These are phyloP conservation scores for Boletellus dicymbophilus DNA, from an alignment of 1,284 basidiomycete species.

Conservation along the genomic window DNA sequence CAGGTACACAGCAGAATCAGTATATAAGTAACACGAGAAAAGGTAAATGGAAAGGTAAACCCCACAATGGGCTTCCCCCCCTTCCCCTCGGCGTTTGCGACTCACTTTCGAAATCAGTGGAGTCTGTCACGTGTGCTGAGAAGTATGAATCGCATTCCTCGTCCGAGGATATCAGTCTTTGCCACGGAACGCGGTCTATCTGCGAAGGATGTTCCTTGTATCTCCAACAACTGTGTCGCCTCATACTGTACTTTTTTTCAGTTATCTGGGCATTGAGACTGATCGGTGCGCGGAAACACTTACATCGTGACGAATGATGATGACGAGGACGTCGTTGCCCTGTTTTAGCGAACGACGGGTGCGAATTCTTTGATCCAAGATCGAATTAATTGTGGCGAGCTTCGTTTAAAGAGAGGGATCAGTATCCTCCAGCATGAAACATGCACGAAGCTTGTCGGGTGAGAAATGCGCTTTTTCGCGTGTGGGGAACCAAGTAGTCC, in stretches of 20 bases:
- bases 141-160: constrained; percentile 31
- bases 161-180: constrained; percentile 46
- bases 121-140: constrained; percentile 23
- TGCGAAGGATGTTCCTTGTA: constrained; percentile 46
- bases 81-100: too few relatives aligned
- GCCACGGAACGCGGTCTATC: constrained; percentile 52
- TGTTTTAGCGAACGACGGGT: constrained; percentile 37
- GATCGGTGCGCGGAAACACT: background rate
- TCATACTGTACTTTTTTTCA: too few relatives aligned
- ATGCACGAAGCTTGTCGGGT: background rate
- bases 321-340: constrained; percentile 33
- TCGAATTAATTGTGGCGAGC: constrained; percentile 24
- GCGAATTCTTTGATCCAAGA: constrained; percentile 41
- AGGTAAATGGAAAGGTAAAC: too few relatives aligned
- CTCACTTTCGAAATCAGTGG: constrained; percentile 26
- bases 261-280: background rate
- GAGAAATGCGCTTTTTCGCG: constrained; percentile 18
- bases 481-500: constrained; percentile 25
- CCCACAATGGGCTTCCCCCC: too few relatives aligned
- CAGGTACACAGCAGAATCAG: too few relatives aligned
- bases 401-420: too few relatives aligned
- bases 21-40: too few relatives aligned
- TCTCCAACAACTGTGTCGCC: constrained; percentile 56
- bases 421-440: too few relatives aligned
- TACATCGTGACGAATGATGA: constrained; percentile 38